Evolutionary conservation across 176 grass and related monocot genomes (phyloP).

Genomic region (Zizania latifolia): DNA sequence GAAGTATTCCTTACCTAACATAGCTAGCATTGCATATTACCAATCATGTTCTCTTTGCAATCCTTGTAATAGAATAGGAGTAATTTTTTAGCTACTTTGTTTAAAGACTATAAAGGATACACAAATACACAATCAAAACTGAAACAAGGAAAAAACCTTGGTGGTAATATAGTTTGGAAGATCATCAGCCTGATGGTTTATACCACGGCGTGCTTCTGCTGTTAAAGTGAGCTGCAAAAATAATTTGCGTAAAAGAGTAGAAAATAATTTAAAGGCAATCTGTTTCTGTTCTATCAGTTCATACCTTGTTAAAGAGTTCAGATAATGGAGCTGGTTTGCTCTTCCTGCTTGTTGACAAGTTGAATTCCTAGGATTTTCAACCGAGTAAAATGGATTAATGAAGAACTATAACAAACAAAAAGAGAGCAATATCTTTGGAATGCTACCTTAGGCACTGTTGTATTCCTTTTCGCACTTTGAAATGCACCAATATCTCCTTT

Average conservation of each 20-base stretch:
- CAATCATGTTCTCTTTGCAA: conserved; percentile 76
- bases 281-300: not conserved
- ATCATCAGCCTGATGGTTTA: conserved; percentile 17
- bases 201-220: conserved; percentile 6
- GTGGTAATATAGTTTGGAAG: conserved; percentile 33
- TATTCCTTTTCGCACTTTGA: conserved; percentile 52
- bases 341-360: conserved; percentile 53
- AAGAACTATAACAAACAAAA: not conserved
- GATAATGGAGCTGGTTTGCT: conserved; percentile 50
- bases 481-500: conserved; percentile 45
- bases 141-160: conserved; percentile 47
- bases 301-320: conserved; percentile 79
- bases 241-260: not conserved
- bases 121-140: not conserved
- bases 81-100: conserved; percentile 23
- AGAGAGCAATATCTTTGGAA: not conserved
- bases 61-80: conserved; percentile 58
- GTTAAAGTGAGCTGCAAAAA: conserved; percentile 58
- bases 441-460: conserved; percentile 63
- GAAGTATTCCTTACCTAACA: conserved; percentile 23
- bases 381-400: conserved; percentile 13
- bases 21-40: conserved; percentile 20
- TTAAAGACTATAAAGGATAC: not conserved
- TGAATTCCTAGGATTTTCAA: conserved; percentile 56
- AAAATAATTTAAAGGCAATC: not conserved